Evolutionary conservation across 1,284 basidiomycete species (phyloP).

Genomic region (Ceratobasidium sp.): DNA sequence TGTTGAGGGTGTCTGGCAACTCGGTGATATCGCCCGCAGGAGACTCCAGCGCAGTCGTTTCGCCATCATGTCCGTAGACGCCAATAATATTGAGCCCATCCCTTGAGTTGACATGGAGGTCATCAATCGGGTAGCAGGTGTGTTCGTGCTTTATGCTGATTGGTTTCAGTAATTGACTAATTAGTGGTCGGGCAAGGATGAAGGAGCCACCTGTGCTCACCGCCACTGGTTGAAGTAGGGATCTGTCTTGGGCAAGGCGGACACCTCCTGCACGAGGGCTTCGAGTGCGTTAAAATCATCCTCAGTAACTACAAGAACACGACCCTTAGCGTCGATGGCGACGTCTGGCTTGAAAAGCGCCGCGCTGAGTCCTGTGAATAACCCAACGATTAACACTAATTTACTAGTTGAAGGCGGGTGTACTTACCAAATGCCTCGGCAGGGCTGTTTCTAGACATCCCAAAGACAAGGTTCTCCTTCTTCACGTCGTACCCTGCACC

Average conservation of each 20-base stretch:
- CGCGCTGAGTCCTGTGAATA: conserved; percentile 57
- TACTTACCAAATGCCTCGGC: conserved; percentile 30
- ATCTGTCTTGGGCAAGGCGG: conserved; percentile 55
- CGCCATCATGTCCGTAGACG: conserved; percentile 39
- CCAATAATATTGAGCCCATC: conserved; percentile 30
- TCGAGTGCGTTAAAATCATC: conserved; percentile 59
- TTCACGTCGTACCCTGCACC: conserved; percentile 27
- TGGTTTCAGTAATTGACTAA: background rate
- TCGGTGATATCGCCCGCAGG: conserved; percentile 21
- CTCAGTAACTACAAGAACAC: conserved; percentile 56
- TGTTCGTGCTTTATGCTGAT: conserved; percentile 37
- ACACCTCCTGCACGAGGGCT: conserved; percentile 54
- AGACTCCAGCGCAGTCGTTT: conserved; percentile 28
- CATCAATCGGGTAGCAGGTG: conserved; percentile 40
- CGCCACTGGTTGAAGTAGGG: conserved; percentile 63
- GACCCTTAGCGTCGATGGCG: conserved; percentile 61
- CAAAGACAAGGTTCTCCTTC: conserved; percentile 39
- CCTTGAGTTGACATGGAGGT: conserved; percentile 19
- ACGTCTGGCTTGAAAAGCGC: conserved; percentile 61
- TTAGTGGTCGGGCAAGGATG: background rate
- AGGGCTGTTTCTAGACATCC: conserved; percentile 15
- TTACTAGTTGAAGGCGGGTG: background rate
- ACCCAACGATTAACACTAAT: background rate
- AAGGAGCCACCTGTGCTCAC: background rate
- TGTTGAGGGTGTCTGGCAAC: conserved; percentile 19